Evolutionary conservation across 192 early-diverging fungal genomes (phyloP), one percentile per base, ranked within the genome.

Genomic region (Coemansia aciculifera): DNA sequence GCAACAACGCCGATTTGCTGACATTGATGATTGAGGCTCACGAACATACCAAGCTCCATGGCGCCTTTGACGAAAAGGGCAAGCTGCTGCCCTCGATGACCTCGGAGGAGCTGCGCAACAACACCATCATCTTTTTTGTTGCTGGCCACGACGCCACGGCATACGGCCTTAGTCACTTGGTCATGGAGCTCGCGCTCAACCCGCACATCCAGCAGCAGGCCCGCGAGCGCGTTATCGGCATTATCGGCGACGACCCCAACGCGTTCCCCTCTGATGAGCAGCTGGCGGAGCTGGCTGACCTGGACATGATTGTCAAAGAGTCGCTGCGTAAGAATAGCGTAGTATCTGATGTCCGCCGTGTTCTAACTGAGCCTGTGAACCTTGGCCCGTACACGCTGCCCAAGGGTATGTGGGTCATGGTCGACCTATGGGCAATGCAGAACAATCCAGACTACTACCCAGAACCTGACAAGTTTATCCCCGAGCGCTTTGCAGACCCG

Each of bases 361-460:
- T 76, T 54, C 74, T 88, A 1, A 73, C 73, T 5, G 83, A 87
- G 69, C 74, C 77, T 0, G 84, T 82, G n/a, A 68, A 62, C 5
- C 56, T 86, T 40, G 85, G 83, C 2, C 63, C 66, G 3, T 86
- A 80, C 69, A 66, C 77, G 2, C 78, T 89, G 43, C 85, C 87
- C 17, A 75, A 82, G 66, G 74, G 78, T 2, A 71, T 87, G 1
- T 84, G 78, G 44, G 67, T 88, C 8, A 67, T 86, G 52, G 73
- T 88, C 49, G 86, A 89, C 48, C 43, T 86, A 10, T 79, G 84
- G 74, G 84, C 86, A 9, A 77, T 88, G 56, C 85, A 89, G 52
- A 66, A 84, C 66, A 79, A 84, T 49, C 77, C 77, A 12, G 48
- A 65, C 52, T 69, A 79, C 60, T 89, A 81, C 29, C 74, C 75